These are phyloP conservation scores for Yamadazyma trypodendri DNA, from an alignment of 1,139 yeast genomes.

Conservation along the genomic window DNA sequence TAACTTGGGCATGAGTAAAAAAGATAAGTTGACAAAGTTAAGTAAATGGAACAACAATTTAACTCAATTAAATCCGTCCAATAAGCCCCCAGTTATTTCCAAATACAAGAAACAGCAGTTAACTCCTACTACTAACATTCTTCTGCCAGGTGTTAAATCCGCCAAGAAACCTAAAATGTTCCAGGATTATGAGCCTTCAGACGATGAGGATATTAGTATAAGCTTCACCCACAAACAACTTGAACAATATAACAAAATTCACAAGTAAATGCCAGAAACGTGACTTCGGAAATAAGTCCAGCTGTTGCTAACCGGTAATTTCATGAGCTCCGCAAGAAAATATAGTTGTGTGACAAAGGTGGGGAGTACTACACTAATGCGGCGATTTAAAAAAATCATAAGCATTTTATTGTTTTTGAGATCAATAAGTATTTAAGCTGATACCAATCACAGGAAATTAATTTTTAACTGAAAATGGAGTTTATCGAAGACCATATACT, in stretches of 20 bases:
- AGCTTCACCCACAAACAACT: constrained; percentile 7
- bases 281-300: no score
- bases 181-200: constrained; percentile 4
- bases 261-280: not conserved
- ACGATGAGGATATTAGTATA: constrained; percentile 9
- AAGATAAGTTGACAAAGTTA: constrained; percentile 12
- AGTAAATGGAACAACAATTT: constrained; percentile 14
- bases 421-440: no score
- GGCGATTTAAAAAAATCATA: no score
- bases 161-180: constrained; percentile 2
- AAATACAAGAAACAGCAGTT: not conserved
- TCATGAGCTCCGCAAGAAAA: no score
- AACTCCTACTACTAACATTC: no score
- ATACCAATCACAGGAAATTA: no score
- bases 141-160: not conserved
- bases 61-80: not conserved
- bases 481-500: constrained; percentile 1
- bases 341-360: no score
- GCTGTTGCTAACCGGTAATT: no score
- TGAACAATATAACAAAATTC: constrained; percentile 3
- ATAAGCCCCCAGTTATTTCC: not conserved
- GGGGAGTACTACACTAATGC: no score
- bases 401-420: no score
- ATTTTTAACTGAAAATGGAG: not conserved
- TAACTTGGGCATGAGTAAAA: constrained; percentile 15